Percentiles rank a stretch among this genome's conserved stretches.
These are phyloP conservation scores for Discostella stelligeroides DNA, from an alignment of 108 stramenopile genomes.

Conservation along the genomic window DNA sequence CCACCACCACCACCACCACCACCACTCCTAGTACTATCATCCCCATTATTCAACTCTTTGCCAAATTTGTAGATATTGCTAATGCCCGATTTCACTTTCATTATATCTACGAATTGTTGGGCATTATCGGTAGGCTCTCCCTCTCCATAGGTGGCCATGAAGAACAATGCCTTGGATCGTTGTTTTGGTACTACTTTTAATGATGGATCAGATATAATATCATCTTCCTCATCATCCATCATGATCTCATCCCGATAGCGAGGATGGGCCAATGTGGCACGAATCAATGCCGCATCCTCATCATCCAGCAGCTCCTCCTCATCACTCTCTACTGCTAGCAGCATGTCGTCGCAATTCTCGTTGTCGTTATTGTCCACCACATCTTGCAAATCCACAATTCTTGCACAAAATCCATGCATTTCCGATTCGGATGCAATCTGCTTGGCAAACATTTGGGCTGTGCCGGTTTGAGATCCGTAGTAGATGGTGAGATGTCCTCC, in stretches of 20 bases:
- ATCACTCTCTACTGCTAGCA: background rate
- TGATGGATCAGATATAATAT: slow-evolving; percentile 53
- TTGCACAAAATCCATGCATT: slow-evolving; percentile 79
- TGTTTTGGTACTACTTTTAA: no score
- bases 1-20: no score
- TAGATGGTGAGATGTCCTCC: slow-evolving; percentile 81
- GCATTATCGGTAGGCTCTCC: slow-evolving; percentile 99
- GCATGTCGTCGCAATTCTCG: background rate
- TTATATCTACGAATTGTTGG: slow-evolving; percentile 65
- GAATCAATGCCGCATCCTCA: slow-evolving; percentile 15
- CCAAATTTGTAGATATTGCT: slow-evolving; percentile 31
- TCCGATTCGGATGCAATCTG: slow-evolving; percentile 78
- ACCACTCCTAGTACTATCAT: no score
- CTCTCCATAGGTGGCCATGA: slow-evolving; percentile 98
- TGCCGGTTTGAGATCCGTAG: slow-evolving; percentile 98
- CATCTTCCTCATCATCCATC: slow-evolving; percentile 70
- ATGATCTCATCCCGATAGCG: slow-evolving; percentile 51
- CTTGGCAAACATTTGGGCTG: slow-evolving; percentile 95
- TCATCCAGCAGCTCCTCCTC: slow-evolving; percentile 17
- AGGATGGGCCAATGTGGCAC: slow-evolving; percentile 40
- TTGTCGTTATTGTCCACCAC: slow-evolving; percentile 56
- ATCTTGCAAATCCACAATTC: slow-evolving; percentile 91
- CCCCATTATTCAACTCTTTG: background rate
- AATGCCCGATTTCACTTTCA: slow-evolving; percentile 57
- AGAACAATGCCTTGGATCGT: slow-evolving; percentile 69